Conservation (phyloP, 176 grass and related monocot species). For the Guadua angustifolia region DNA sequence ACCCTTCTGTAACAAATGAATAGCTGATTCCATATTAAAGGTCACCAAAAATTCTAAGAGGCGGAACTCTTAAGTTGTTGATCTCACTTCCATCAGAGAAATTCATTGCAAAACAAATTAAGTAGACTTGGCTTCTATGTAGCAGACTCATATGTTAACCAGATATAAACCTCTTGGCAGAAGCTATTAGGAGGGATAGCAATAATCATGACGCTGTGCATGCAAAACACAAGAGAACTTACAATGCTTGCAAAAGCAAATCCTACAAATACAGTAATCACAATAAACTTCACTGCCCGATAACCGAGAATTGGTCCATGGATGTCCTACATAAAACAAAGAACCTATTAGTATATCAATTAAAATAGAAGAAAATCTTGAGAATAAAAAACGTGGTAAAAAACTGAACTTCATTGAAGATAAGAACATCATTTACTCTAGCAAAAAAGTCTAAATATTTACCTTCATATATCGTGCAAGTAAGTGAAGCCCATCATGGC, state of each 20-base stretch:
- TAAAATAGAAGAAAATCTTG: constrained; percentile 33
- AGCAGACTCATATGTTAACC: constrained; percentile 14
- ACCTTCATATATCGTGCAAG: constrained; percentile 97
- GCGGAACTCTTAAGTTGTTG: constrained; percentile 12
- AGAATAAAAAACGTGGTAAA: constrained; percentile 23
- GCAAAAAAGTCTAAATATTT: constrained; percentile 28
- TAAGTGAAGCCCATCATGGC: constrained; percentile 51
- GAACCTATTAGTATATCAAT: constrained; percentile 21
- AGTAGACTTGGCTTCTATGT: constrained; percentile 9
- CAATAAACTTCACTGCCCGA: constrained; percentile 71
- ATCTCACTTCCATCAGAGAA: constrained; percentile 30
- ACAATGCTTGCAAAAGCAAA: constrained; percentile 94
- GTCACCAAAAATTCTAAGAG: constrained; percentile 24
- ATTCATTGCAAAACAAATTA: constrained; percentile 27
- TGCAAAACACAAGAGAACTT: constrained; percentile 49
- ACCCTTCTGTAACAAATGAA: constrained; percentile 14
- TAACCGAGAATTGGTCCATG: constrained; percentile 83
- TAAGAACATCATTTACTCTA: constrained; percentile 17
- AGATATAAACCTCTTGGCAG: constrained; percentile 6
- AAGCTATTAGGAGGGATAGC: constrained; percentile 32
- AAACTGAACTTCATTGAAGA: constrained; percentile 27
- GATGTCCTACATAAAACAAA: constrained; percentile 57
- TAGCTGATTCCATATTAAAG: constrained; percentile 25
- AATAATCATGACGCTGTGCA: constrained; percentile 22
- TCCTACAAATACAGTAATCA: constrained; percentile 79